Evolutionary conservation across 208 protist species (phyloP).

Genomic region (Acanthamoeba healyi): DNA sequence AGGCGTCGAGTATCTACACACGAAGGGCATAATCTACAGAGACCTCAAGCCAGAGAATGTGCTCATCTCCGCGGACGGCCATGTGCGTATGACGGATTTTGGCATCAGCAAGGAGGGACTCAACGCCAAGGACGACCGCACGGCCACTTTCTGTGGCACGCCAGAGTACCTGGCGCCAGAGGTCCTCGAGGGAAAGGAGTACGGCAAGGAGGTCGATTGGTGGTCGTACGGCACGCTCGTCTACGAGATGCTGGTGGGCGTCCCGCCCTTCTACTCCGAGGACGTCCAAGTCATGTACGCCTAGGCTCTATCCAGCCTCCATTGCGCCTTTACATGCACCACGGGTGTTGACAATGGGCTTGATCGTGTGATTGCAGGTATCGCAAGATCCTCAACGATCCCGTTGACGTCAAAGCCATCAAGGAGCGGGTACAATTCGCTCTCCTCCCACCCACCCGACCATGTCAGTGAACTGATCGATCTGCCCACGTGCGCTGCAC

Average conservation of each 20-base stretch:
- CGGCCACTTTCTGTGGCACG: constrained; percentile 91
- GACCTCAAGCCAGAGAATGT: constrained; percentile 53
- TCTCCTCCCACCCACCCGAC: not conserved
- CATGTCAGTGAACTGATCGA: too few relatives aligned
- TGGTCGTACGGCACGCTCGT: constrained; percentile 91
- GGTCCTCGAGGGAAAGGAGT: constrained; percentile 86
- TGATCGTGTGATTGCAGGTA: not conserved
- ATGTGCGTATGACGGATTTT: constrained; percentile 90
- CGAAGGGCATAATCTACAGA: constrained; percentile 86
- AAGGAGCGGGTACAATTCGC: constrained; percentile 3
- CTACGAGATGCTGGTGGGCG: constrained; percentile 92
- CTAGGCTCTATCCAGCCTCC: too few relatives aligned
- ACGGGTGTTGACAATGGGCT: too few relatives aligned
- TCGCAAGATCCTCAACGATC: constrained; percentile 82
- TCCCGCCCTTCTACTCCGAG: constrained; percentile 86
- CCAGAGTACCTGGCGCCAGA: constrained; percentile 91
- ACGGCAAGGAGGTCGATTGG: constrained; percentile 92
- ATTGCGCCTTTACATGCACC: not conserved
- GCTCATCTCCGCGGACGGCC: constrained; percentile 55
- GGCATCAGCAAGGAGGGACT: constrained; percentile 87
- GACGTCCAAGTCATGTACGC: constrained; percentile 87
- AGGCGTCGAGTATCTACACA: constrained; percentile 88
- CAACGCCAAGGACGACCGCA: constrained; percentile 80
- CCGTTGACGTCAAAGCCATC: constrained; percentile 32
- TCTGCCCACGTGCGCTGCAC: not conserved